Percentiles rank a stretch among this genome's conserved stretches.
phyloP scores from a whole-genome alignment of 768 basidiomycete genomes.

The Mycena galopus region DNA sequence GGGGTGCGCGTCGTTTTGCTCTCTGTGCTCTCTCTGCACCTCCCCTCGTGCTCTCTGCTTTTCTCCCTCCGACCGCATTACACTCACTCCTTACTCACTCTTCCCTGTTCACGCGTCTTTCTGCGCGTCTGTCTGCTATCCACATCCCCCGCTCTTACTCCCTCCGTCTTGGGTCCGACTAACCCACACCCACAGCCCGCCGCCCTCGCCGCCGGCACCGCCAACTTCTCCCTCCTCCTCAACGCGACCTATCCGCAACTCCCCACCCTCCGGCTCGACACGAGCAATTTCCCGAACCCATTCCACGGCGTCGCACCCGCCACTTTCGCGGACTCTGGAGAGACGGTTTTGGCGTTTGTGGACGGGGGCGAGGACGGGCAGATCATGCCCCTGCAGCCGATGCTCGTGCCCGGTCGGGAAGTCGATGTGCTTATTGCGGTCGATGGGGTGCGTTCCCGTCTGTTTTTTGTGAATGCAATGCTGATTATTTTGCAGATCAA shows the following conservation, averaged over 20 bases:
- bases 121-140: no score
- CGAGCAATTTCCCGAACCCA: constrained; percentile 52
- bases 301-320: constrained; percentile 51
- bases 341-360: constrained; percentile 49
- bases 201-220: constrained; percentile 14
- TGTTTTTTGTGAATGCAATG: constrained; percentile 14
- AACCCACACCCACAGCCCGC: background rate
- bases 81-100: no score
- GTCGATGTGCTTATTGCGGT: constrained; percentile 66
- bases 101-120: no score
- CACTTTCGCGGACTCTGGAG: constrained; percentile 49
- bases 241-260: constrained; percentile 34
- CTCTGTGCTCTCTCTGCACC: background rate
- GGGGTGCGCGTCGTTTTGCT: no score
- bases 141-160: no score
- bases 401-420: constrained; percentile 59
- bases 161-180: background rate
- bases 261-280: constrained; percentile 41
- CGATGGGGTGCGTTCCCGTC: constrained; percentile 53
- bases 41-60: background rate
- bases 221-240: constrained; percentile 31
- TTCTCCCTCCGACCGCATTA: no score
- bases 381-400: constrained; percentile 62
- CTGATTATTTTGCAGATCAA: background rate
- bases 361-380: constrained; percentile 61